Conservation (phyloP, 2,329 filamentous ascomycete species). For the Chaetomiaceae sp. region DNA sequence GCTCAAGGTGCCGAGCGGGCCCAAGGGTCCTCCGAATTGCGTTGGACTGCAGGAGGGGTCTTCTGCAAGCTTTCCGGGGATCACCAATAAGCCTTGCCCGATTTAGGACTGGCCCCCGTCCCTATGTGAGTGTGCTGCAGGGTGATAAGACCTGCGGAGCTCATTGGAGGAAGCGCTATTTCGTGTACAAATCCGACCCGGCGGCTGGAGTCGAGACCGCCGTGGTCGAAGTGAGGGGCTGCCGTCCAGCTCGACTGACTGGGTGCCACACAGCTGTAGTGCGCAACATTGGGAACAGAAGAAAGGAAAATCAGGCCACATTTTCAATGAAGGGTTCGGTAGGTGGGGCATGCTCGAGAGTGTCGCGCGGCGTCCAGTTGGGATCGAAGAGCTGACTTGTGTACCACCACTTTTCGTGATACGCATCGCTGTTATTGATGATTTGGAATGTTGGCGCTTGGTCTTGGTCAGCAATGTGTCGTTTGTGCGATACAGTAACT, state of each 20-base stretch:
- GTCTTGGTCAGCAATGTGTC: background rate
- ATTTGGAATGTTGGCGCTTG: slow-evolving; percentile 16
- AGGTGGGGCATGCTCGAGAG: slow-evolving; percentile 26
- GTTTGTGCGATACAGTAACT: no score
- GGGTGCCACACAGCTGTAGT: slow-evolving; percentile 8
- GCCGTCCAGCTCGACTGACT: slow-evolving; percentile 4
- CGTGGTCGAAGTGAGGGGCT: slow-evolving; percentile 22
- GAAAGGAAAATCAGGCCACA: slow-evolving; percentile 19
- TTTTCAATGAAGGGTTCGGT: slow-evolving; percentile 12
- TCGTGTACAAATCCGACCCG: slow-evolving; percentile 24
- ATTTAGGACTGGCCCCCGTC: slow-evolving; percentile 17
- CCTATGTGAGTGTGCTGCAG: slow-evolving; percentile 19
- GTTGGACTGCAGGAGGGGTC: slow-evolving; percentile 20
- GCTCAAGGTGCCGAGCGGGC: slow-evolving; percentile 19
- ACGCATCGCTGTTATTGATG: slow-evolving; percentile 25
- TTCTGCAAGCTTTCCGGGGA: slow-evolving; percentile 18
- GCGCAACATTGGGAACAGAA: slow-evolving; percentile 2
- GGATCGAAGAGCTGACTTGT: slow-evolving; percentile 28
- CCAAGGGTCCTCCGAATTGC: slow-evolving; percentile 22
- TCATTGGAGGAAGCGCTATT: slow-evolving; percentile 24
- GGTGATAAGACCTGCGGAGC: slow-evolving; percentile 23
- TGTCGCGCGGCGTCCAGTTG: slow-evolving; percentile 27
- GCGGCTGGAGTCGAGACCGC: slow-evolving; percentile 17
- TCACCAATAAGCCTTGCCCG: slow-evolving; percentile 22
- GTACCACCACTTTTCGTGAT: slow-evolving; percentile 27